Evolutionary conservation across 2,329 filamentous ascomycete genomes (phyloP), one percentile per base, ranked within the genome.

Genomic region (Sporothrix schenckii): DNA sequence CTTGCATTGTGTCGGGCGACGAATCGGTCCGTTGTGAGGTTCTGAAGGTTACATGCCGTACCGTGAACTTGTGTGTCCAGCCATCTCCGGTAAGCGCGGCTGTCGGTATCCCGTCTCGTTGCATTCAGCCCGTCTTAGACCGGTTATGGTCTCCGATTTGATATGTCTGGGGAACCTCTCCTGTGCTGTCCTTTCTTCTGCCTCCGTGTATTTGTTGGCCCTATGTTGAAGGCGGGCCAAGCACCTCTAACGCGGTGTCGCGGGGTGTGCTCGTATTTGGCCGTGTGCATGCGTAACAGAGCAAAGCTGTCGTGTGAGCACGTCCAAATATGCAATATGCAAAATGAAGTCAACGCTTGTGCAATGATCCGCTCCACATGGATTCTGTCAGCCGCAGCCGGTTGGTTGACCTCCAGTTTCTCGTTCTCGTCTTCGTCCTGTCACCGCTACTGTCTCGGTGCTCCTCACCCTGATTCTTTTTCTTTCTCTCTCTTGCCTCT

Each of bases 221-320:
- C 41, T 27, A 61, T 67, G 69, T 67, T 70, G 69, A 70, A 67
- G 63, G 63, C 63, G 52, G 69, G 53, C 69, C n/a, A 34, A 21
- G 27, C 63, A 41, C 27, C 63, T 49, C 3, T 24, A 30, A 66
- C 47, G 27, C 47, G 19, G 30, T 66, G 63, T 53, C 63, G 7
- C 30, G 19, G 63, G 49, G 52, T 16, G 9, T 66, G 49, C 49
- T 66, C 10, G 30, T 66, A n/a, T 65, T 34, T 63, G 58, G 61
- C 41, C 34, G 21, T 39, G 47, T 19, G 63, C 63, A 66, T 66
- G 63, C n/a, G 49, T 30, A 47, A 27, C 61, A 14, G 14, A 50
- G 21, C 60, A 49, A 65, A 27, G 61, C 30, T 47, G 21, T 16
- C 34, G 50, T 41, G 52, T 21, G 39, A 21, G 34, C 34, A 56